Percentiles rank a stretch among this genome's conserved stretches.
Evolutionary conservation across 2,329 filamentous ascomycete species (phyloP).

Genomic region (Diaporthe caulivora): DNA sequence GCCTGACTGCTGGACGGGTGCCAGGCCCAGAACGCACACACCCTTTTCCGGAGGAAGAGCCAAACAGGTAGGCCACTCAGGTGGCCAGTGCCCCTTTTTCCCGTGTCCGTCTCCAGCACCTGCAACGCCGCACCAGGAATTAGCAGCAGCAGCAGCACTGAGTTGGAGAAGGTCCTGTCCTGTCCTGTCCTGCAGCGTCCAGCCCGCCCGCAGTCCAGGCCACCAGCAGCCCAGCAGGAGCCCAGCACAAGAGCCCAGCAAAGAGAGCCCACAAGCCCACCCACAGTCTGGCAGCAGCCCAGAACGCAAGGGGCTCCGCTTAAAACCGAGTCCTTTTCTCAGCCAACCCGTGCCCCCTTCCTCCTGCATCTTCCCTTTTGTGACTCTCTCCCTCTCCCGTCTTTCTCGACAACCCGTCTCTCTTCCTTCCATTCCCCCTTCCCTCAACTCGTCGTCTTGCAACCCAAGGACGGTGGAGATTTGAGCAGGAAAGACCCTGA

Average conservation of each 20-base stretch:
- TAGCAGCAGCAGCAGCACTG: not conserved
- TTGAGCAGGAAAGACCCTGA: conserved; percentile 34
- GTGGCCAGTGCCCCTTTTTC: conserved; percentile 29
- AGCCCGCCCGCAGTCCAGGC: conserved; percentile 1
- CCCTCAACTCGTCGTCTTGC: conserved; percentile 36
- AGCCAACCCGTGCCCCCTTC: conserved; percentile 40
- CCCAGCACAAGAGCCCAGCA: too few relatives aligned
- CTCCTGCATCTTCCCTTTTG: conserved; percentile 38
- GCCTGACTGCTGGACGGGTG: not conserved
- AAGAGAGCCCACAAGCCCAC: conserved; percentile 20
- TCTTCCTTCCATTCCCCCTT: conserved; percentile 32
- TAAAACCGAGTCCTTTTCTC: conserved; percentile 40
- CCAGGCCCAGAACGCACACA: conserved; percentile 27
- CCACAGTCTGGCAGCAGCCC: not conserved
- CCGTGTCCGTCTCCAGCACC: conserved; percentile 2
- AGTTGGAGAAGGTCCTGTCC: not conserved
- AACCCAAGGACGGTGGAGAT: conserved; percentile 27
- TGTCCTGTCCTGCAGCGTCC: not conserved
- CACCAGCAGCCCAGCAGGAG: too few relatives aligned
- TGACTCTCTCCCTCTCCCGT: conserved; percentile 39
- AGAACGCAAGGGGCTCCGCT: conserved; percentile 12
- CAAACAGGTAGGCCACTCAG: not conserved
- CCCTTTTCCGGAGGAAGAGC: conserved; percentile 17
- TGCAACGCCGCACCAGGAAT: not conserved
- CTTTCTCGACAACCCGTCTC: conserved; percentile 35